Conservation (phyloP, 192 early-diverging fungal species). For the Coemansia sp. region DNA sequence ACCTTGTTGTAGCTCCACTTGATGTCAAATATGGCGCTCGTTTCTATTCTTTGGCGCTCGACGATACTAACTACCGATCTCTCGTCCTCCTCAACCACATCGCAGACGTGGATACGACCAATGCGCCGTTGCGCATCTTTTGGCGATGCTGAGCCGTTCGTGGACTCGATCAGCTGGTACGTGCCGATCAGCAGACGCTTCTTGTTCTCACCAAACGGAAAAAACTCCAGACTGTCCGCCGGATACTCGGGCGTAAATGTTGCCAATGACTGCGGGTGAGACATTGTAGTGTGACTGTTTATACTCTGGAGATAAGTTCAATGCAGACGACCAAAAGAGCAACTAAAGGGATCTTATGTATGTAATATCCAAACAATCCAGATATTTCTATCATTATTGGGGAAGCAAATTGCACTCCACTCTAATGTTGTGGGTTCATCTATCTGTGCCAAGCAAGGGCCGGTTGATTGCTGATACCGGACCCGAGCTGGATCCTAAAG, state of each 20-base stretch:
- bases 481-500: too few relatives aligned
- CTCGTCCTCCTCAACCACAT: constrained; percentile 31
- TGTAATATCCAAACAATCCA: too few relatives aligned
- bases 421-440: too few relatives aligned
- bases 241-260: constrained; percentile 68
- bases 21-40: constrained; percentile 70
- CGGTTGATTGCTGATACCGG: too few relatives aligned
- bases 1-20: constrained; percentile 68
- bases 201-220: constrained; percentile 52
- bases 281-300: not conserved
- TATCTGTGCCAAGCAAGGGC: too few relatives aligned
- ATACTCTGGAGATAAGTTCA: too few relatives aligned
- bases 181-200: constrained; percentile 68
- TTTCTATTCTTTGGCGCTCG: constrained; percentile 60
- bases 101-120: constrained; percentile 69
- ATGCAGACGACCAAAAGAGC: too few relatives aligned
- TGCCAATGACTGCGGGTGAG: constrained; percentile 30
- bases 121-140: constrained; percentile 54
- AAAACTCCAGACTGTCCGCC: constrained; percentile 75
- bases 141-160: constrained; percentile 3
- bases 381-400: too few relatives aligned
- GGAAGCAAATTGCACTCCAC: too few relatives aligned
- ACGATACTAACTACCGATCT: constrained; percentile 20
- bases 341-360: too few relatives aligned
- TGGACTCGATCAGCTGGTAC: constrained; percentile 60